These are phyloP conservation scores for Luffa aegyptiaca DNA, from an alignment of 306 rosid species.

Conservation along the genomic window DNA sequence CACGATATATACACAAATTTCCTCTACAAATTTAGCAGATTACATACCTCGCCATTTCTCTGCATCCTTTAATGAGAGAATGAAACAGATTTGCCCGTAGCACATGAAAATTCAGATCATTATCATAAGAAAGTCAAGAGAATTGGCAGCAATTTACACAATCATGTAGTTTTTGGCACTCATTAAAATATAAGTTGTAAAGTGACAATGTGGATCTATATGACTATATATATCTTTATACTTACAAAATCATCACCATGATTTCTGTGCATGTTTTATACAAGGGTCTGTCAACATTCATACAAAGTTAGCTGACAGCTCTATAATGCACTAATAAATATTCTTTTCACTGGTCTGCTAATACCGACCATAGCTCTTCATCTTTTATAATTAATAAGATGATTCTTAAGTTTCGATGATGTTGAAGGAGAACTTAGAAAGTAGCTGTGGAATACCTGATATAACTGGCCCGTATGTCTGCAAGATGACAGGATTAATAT, in stretches of 20 bases:
- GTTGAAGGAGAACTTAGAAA: constrained; percentile 64
- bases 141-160: not conserved
- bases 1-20: not conserved
- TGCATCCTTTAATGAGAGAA: not conserved
- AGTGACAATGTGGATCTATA: not conserved
- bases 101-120: not conserved
- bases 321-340: not conserved
- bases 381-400: constrained; percentile 6
- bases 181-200: not conserved
- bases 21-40: not conserved
- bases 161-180: not conserved
- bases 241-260: constrained; percentile 3
- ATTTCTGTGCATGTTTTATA: not conserved
- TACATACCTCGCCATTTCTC: not conserved
- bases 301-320: not conserved
- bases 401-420: constrained; percentile 29
- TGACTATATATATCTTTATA: not conserved
- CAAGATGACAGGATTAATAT: constrained; percentile 7
- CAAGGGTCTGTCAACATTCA: not conserved
- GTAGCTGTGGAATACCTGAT: constrained; percentile 64
- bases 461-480: constrained; percentile 77
- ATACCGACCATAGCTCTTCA: not conserved
- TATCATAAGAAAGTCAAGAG: not conserved
- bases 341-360: not conserved
- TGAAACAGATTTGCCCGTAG: not conserved